A percentile compares a stretch with the other conserved stretches of the same genome.
These are phyloP conservation scores for Pachysandra terminalis DNA, from an alignment of 164 flowering plant species.

Conservation along the genomic window DNA sequence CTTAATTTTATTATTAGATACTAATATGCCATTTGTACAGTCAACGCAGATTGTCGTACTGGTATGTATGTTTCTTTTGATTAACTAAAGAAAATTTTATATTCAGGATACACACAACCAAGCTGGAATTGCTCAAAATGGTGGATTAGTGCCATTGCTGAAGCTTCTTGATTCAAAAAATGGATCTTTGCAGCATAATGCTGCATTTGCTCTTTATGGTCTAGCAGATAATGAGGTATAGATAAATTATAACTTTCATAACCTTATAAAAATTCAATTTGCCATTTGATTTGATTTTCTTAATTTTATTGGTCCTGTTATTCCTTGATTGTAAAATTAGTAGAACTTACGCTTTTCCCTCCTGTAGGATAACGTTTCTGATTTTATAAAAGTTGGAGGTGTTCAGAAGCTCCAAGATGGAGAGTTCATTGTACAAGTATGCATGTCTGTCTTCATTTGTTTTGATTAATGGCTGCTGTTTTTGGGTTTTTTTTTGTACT, in stretches of 20 bases:
- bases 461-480: neutral
- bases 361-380: slow-evolving; percentile 85
- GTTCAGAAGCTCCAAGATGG: slow-evolving; percentile 98
- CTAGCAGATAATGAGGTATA: slow-evolving; percentile 97
- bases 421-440: slow-evolving; percentile 94
- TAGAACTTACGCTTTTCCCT: neutral
- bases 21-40: too few species aligned
- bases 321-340: neutral
- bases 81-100: slow-evolving; percentile 4
- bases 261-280: neutral
- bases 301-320: neutral
- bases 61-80: neutral
- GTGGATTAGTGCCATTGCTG: slow-evolving; percentile 74
- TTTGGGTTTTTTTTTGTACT: neutral
- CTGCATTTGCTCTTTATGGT: slow-evolving; percentile 98
- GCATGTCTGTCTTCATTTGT: slow-evolving; percentile 5
- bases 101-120: slow-evolving; percentile 90
- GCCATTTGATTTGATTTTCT: neutral
- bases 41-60: too few species aligned
- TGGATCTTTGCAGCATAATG: slow-evolving; percentile 96
- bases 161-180: slow-evolving; percentile 96
- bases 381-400: slow-evolving; percentile 92
- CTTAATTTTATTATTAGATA: too few species aligned
- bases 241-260: slow-evolving; percentile 9
- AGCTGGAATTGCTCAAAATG: slow-evolving; percentile 92